Conservation (phyloP, 352 stramenopile genomes). For the Phytophthora aleatoria region DNA sequence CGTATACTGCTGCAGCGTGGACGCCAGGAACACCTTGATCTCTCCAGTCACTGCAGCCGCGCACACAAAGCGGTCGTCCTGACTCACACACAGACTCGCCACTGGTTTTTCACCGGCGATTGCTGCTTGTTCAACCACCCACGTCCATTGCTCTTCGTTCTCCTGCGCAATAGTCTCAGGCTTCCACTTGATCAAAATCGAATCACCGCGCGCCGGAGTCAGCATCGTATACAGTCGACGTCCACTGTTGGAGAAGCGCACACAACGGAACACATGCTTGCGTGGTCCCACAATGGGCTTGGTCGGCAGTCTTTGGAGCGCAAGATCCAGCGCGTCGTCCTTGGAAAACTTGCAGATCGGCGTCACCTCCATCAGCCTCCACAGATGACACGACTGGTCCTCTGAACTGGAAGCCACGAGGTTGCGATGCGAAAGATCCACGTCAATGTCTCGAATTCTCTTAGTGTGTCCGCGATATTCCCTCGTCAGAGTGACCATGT, state of each 20-base stretch:
- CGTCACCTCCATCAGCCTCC: constrained; percentile 70
- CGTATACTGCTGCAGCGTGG: constrained; percentile 56
- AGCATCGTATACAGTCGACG: constrained; percentile 76
- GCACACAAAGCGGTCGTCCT: constrained; percentile 75
- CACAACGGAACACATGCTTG: constrained; percentile 86
- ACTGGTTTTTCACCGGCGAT: constrained; percentile 77
- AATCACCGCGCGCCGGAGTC: constrained; percentile 73
- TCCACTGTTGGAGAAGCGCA: constrained; percentile 73
- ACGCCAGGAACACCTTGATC: constrained; percentile 63
- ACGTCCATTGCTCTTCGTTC: constrained; percentile 72
- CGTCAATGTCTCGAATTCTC: constrained; percentile 81
- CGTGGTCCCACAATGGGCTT: constrained; percentile 46
- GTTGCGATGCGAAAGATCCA: constrained; percentile 82
- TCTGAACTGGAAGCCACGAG: constrained; percentile 78
- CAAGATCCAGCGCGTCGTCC: constrained; percentile 73
- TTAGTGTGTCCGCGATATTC: constrained; percentile 82
- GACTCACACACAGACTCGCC: constrained; percentile 76
- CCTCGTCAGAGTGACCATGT: constrained; percentile 67
- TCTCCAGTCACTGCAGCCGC: constrained; percentile 76
- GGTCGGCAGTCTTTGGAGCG: constrained; percentile 52
- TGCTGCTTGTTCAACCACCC: constrained; percentile 54
- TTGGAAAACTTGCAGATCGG: constrained; percentile 76
- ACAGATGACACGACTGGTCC: constrained; percentile 81
- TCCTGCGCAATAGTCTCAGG: constrained; percentile 70
- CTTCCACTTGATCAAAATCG: constrained; percentile 83